A percentile compares a stretch with the other conserved stretches of the same genome.
Evolutionary conservation across 805 yeast genomes (phyloP).

Genomic region (Yamadazyma tumulicola): DNA sequence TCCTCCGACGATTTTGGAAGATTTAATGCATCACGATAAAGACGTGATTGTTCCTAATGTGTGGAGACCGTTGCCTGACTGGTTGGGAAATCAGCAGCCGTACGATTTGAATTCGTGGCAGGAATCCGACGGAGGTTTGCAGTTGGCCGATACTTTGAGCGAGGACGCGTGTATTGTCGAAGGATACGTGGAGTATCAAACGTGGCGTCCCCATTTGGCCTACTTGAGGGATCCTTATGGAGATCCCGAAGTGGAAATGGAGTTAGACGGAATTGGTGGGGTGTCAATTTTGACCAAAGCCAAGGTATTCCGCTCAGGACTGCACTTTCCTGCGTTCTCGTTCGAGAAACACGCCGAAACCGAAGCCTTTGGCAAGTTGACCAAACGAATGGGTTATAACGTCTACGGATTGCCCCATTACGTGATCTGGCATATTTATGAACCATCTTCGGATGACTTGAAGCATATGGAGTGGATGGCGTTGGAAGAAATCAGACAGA

Average conservation of each 20-base stretch:
- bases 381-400: constrained; percentile 78
- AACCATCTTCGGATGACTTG: constrained; percentile 90
- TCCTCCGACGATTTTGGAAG: constrained; percentile 82
- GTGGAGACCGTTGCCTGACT: constrained; percentile 86
- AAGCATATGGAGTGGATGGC: constrained; percentile 85
- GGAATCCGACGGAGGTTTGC: constrained; percentile 78
- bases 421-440: constrained; percentile 95
- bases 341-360: constrained; percentile 97
- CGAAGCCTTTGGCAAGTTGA: constrained; percentile 91
- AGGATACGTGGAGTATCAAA: constrained; percentile 95
- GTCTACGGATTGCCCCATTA: constrained; percentile 93
- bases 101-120: constrained; percentile 85
- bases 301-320: constrained; percentile 77
- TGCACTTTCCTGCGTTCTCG: constrained; percentile 95
- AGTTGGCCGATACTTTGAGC: constrained; percentile 69
- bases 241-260: constrained; percentile 90
- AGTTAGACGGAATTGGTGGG: constrained; percentile 95
- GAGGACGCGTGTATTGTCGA: constrained; percentile 97
- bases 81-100: constrained; percentile 83
- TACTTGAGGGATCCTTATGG: constrained; percentile 94
- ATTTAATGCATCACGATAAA: constrained; percentile 83
- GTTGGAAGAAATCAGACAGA: constrained; percentile 64
- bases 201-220: constrained; percentile 97
- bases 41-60: constrained; percentile 95
- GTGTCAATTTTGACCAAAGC: constrained; percentile 91